Base-by-base conservation (phyloP, 2,329 filamentous ascomycete species). In the Scedosporium minutisporum region DNA sequence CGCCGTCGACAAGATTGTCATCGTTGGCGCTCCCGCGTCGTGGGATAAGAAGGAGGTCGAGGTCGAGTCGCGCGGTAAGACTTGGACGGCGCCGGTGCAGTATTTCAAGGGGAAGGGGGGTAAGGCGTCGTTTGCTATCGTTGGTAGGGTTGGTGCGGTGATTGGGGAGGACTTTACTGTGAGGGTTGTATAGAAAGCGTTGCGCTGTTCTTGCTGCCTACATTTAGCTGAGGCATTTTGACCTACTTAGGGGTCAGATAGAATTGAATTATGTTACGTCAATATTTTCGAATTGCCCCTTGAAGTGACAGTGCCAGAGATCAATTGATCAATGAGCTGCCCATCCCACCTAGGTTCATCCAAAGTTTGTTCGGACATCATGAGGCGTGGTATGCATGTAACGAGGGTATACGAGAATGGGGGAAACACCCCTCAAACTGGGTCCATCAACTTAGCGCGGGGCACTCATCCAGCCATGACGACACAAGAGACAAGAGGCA, bases 1-100 rank as follows among this genome's bases (percentile, higher is more conserved):
- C 3, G 78, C 82, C 6, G 86, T 97, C 1, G 92, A 96, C 77
- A 92, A 89, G 76, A 83, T 97, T 62, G 80, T 97, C 57, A 69
- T 99, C 58, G 86, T 97, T 21, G 91, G 90, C 55, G 91, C 90
- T 2, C 90, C 91, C 1, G 78, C 81, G 41, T 75, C 77, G 21
- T 96, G 92, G 93, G 77, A 76, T 58, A 88, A 85, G 77, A 79
- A 75, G 65, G 81, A 79, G 66, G 87, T 87, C 55, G 80, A 79
- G 66, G 86, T 86, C 1, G 77, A 79, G 71, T 78, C 78, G 2
- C 80, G 78, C 63, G 82, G 82, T 57, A 77, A 79, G 70, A 80
- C 73, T 7, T 81, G 82, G 71, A 82, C 81, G 3, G 81, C 82
- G 12, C 76, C 87, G 64, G 78, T 90, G 51, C 83, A 85, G 66